Base-by-base conservation (phyloP, 768 basidiomycete species). In the Tricholoma terreum region DNA sequence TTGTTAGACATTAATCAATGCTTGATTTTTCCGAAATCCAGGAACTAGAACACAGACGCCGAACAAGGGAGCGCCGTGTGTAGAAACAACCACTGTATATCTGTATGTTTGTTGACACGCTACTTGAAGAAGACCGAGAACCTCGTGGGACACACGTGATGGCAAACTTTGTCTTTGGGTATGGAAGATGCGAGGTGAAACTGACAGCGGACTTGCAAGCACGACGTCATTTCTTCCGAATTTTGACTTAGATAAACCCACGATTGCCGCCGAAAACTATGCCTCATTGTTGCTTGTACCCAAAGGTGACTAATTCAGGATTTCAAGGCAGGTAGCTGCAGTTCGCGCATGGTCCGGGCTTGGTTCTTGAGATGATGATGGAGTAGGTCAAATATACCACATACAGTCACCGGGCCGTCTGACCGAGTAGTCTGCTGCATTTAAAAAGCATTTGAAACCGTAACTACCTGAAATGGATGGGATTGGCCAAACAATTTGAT, bases 121-220 rank as follows among this genome's bases (percentile, higher is more conserved):
- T n/a, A 38, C 19, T 27, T 11, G 51, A 52, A 34, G 6, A 42
- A 36, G 36, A 27, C 36, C 38, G 36, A 40, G 51, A 24, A 52
- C 2, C 11, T 43, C 40, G n/a, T 54, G 40, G 22, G 38, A 42
- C 52, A 54, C 8, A 22, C 52, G 31, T 17, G 27, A 43, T 42
- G 52, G 17, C 38, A 36, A 30, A 54, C 51, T 42, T 54, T 42
- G 52, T 42, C 27, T 43, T 50, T 31, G n/a, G n/a, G 52, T 43
- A 43, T 17, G 38, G 22, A 48, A 48, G 14, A 7, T 48, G 24
- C 45, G 14, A 46, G 6, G 24, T 27, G 27, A 48, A 8, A 27
- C 4, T 45, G 43, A 45, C 43, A 48, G 46, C 27, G 45, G 45
- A 48, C 46, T 17, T 27, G 22, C 24, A 46, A 46, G 45, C 14